These are phyloP conservation scores for Tanozyma kutaoensis DNA, from an alignment of 805 yeast species.

Conservation along the genomic window DNA sequence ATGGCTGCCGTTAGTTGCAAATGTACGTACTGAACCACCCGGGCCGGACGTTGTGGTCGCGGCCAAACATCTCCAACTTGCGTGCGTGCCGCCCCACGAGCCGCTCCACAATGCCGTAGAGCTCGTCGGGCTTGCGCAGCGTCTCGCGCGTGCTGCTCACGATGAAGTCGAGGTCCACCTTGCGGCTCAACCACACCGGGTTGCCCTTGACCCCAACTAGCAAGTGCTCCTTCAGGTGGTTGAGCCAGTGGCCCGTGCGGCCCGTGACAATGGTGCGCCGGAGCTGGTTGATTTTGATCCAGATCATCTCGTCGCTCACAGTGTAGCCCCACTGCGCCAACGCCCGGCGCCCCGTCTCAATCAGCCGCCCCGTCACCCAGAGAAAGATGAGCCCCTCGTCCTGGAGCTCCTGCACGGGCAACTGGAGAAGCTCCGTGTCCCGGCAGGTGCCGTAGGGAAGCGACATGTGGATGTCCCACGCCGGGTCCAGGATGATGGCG, in stretches of 20 bases:
- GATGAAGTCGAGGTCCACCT: constrained; percentile 61
- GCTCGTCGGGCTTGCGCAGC: constrained; percentile 83
- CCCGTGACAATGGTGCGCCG: constrained; percentile 88
- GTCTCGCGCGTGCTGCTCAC: constrained; percentile 83
- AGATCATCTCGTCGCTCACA: constrained; percentile 66
- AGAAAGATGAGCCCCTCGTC: constrained; percentile 72
- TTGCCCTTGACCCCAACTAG: constrained; percentile 76
- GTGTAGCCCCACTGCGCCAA: constrained; percentile 72
- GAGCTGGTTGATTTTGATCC: constrained; percentile 87
- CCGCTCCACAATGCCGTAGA: constrained; percentile 74
- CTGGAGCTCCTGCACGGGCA: constrained; percentile 60
- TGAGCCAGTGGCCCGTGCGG: constrained; percentile 93
- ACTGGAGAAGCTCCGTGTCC: constrained; percentile 55
- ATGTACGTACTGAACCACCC: constrained; percentile 97
- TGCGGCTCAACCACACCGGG: constrained; percentile 55
- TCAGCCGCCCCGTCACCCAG: constrained; percentile 94
- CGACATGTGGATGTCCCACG: constrained; percentile 94
- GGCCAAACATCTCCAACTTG: constrained; percentile 81
- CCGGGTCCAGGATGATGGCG: constrained; percentile 83
- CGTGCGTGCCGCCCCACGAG: constrained; percentile 66
- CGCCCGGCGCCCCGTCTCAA: constrained; percentile 75
- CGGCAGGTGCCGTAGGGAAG: constrained; percentile 66
- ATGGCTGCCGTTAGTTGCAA: constrained; percentile 38
- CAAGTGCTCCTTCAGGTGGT: constrained; percentile 87
- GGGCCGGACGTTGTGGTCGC: constrained; percentile 72